Percentiles rank a stretch among this genome's conserved stretches.
phyloP scores from a whole-genome alignment of 495 filamentous ascomycete species.

The Lasiosphaeris hirsuta region DNA sequence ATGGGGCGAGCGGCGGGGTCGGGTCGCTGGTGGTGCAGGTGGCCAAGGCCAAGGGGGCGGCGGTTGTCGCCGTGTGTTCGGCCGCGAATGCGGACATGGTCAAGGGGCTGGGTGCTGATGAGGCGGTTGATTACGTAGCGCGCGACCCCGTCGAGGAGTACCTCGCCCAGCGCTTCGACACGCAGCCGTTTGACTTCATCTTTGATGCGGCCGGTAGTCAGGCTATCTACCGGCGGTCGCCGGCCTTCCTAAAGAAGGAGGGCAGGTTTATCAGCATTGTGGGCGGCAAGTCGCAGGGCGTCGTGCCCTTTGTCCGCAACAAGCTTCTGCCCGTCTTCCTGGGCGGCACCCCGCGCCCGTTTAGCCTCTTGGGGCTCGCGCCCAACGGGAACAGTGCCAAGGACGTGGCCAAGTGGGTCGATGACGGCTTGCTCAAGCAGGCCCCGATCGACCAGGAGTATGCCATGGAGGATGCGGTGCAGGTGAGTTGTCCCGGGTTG shows the following conservation, averaged over 20 bases:
- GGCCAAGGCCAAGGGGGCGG: constrained; percentile 28
- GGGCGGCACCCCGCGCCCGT: constrained; percentile 38
- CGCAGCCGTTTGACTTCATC: constrained; percentile 35
- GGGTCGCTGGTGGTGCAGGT: constrained; percentile 40
- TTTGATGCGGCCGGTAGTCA: constrained; percentile 40
- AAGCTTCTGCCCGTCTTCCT: constrained; percentile 31
- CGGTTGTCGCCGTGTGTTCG: constrained; percentile 36
- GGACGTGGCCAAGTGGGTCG: constrained; percentile 26
- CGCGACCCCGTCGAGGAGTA: constrained; percentile 25
- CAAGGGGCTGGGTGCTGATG: constrained; percentile 34
- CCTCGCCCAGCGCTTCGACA: constrained; percentile 26
- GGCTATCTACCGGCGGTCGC: constrained; percentile 28
- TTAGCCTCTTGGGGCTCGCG: constrained; percentile 30
- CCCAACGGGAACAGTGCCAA: constrained; percentile 23
- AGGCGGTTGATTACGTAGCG: constrained; percentile 38
- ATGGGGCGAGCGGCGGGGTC: constrained; percentile 47
- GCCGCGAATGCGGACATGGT: constrained; percentile 31
- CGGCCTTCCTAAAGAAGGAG: constrained; percentile 34
- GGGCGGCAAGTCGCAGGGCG: constrained; percentile 26
- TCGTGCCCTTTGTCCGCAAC: constrained; percentile 31
- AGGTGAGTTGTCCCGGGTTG: constrained; percentile 19
- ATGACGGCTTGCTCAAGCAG: constrained; percentile 29
- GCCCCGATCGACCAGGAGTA: constrained; percentile 38
- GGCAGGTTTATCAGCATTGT: constrained; percentile 40
- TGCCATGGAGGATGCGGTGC: constrained; percentile 28